These are phyloP conservation scores for Tolypocladium tundrense DNA, from an alignment of 2,329 filamentous ascomycete genomes.

Conservation along the genomic window DNA sequence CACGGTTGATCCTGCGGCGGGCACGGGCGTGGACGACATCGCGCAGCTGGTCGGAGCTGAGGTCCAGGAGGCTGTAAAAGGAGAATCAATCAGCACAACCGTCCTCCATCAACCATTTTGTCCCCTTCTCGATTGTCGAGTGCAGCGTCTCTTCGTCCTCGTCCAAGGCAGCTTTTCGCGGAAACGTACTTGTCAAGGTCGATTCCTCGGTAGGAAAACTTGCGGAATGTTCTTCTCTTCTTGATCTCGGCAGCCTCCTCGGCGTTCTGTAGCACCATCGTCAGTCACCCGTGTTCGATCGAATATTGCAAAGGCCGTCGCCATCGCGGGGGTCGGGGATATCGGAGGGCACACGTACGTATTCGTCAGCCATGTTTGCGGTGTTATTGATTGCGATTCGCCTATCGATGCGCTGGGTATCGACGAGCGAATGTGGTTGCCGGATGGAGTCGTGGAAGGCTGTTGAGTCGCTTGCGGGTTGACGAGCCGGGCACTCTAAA, in stretches of 20 bases:
- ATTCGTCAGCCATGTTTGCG: slow-evolving; percentile 79
- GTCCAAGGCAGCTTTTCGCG: neutral
- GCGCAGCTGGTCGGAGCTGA: slow-evolving; percentile 95
- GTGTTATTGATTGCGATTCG: slow-evolving; percentile 32
- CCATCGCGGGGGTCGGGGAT: slow-evolving; percentile 17
- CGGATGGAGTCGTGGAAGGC: slow-evolving; percentile 24
- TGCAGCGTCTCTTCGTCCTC: neutral
- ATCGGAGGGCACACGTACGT: slow-evolving; percentile 51
- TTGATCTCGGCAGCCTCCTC: slow-evolving; percentile 99
- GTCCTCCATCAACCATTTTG: neutral
- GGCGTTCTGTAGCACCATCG: slow-evolving; percentile 58
- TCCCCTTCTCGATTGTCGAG: slow-evolving; percentile 1
- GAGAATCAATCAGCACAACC: slow-evolving; percentile 10
- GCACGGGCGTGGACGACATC: slow-evolving; percentile 99
- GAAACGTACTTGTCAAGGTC: slow-evolving; percentile 93
- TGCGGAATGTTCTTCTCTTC: slow-evolving; percentile 99
- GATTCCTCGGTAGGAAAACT: slow-evolving; percentile 99
- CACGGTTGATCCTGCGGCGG: slow-evolving; percentile 98
- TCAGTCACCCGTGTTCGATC: slow-evolving; percentile 15
- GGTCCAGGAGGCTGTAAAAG: slow-evolving; percentile 78
- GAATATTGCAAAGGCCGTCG: slow-evolving; percentile 8
- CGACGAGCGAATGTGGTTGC: slow-evolving; percentile 31
- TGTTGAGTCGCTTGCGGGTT: slow-evolving; percentile 15
- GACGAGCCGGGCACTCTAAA: slow-evolving; percentile 19
- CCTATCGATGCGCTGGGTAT: slow-evolving; percentile 30